Evolutionary conservation across 768 basidiomycete species (phyloP), one percentile per base, ranked within the genome.

Genomic region (Rubroboletus satanas): DNA sequence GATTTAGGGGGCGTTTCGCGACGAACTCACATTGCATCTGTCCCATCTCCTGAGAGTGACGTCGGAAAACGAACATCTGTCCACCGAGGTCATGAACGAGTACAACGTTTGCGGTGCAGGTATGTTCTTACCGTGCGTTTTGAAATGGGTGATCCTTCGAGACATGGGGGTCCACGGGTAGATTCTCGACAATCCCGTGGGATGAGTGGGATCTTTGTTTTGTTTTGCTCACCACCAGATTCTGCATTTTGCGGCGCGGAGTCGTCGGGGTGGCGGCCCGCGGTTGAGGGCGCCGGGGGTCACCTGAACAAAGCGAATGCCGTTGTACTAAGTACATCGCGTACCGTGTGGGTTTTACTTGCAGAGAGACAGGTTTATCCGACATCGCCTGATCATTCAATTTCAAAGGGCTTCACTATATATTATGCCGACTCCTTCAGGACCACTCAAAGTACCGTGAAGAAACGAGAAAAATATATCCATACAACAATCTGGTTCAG

Each of bases 41-140:
- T 88, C 7, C 94, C 93, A 77, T 95, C 93, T 28, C 93, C 93
- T 9, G 88, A 85, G 42, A 95, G 71, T 21, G 90, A 93, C 10
- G 93, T 97, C 10, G 93, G 93, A 74, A 94, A 97, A 42, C 93
- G 87, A 49, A 96, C 83, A 74, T 95, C 93, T 93, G 56, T 45
- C 29, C 43, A 55, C 2, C 39, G 18, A 37, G 36, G 45, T 37
- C 15, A 44, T 45, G 36, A 52, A 42, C n/a, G 29, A 15, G 23
- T 44, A 35, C 38, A 14, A 52, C 2, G 28, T 26, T 26, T 21
- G 18, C 23, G 48, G 0, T 28, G n/a, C 23, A 33, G 8, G 17
- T 26, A 32, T 32, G 33, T n/a, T 67, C 74, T 49, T 51, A 80
- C 85, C 85, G 62, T 83, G 82, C 8, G 77, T 83, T 62, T 83